Evolutionary conservation across 139 green algal genomes (phyloP).

Genomic region (Desmodesmus armatus): DNA sequence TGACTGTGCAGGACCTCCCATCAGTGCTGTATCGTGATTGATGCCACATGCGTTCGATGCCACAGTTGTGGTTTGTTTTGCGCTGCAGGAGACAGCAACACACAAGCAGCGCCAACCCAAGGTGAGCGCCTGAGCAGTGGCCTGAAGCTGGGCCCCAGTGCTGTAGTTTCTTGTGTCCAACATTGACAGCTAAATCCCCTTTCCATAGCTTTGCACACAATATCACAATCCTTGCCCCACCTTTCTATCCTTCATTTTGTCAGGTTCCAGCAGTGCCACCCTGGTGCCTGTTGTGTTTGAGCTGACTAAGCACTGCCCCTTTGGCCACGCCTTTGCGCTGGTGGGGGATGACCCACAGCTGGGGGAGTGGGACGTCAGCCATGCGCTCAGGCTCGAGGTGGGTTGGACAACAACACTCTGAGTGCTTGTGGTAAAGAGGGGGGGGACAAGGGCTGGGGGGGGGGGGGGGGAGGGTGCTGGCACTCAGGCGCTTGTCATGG

Average conservation of each 20-base stretch:
- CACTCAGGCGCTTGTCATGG: too few relatives aligned
- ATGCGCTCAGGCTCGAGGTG: conserved; percentile 1
- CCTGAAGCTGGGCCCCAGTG: too few relatives aligned
- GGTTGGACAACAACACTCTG: background rate
- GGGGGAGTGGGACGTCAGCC: background rate
- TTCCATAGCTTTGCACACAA: background rate
- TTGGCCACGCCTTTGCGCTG: conserved; percentile 22
- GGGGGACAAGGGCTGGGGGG: too few relatives aligned
- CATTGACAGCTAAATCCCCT: background rate
- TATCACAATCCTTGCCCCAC: background rate
- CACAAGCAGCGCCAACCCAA: too few relatives aligned
- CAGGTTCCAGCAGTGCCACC: background rate
- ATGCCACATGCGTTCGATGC: too few relatives aligned
- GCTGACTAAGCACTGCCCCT: conserved; percentile 34
- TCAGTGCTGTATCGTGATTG: too few relatives aligned
- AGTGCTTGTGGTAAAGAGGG: background rate
- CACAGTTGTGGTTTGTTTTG: too few relatives aligned
- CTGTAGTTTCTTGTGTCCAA: too few relatives aligned
- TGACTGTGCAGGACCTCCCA: too few relatives aligned
- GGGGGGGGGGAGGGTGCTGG: too few relatives aligned
- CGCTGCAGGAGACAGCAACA: too few relatives aligned
- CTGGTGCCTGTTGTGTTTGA: conserved; percentile 36
- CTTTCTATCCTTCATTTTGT: background rate
- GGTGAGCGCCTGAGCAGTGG: too few relatives aligned
- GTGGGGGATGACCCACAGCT: conserved; percentile 8